Conservation (phyloP, 2,329 filamentous ascomycete genomes). For the Fusarium tuaranense region DNA sequence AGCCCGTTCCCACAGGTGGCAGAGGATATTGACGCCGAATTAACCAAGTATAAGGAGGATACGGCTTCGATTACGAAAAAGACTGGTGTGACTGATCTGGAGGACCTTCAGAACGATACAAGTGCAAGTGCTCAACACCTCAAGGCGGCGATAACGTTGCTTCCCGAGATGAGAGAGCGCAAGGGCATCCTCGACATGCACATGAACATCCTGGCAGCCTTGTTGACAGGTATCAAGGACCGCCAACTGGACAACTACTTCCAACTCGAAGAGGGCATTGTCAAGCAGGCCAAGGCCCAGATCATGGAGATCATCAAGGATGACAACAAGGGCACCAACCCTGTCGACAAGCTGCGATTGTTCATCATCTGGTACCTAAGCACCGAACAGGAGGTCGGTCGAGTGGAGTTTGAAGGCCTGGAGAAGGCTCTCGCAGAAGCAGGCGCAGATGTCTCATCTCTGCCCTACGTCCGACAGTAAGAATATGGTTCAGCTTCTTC, state of each 20-base stretch:
- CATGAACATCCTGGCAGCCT: constrained; percentile 94
- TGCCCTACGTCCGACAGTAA: constrained; percentile 89
- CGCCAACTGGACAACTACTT: constrained; percentile 96
- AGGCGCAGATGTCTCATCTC: constrained; percentile 79
- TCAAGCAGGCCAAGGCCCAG: constrained; percentile 90
- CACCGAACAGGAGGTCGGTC: constrained; percentile 87
- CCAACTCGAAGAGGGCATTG: constrained; percentile 91
- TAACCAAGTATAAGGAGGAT: constrained; percentile 95
- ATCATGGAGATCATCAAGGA: constrained; percentile 89
- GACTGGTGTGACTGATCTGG: constrained; percentile 90
- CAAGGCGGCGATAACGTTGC: constrained; percentile 92
- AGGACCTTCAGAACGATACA: constrained; percentile 91
- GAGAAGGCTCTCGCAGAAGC: constrained; percentile 83
- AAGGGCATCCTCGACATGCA: constrained; percentile 98
- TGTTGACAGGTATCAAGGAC: constrained; percentile 85
- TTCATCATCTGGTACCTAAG: constrained; percentile 99
- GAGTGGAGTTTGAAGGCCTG: constrained; percentile 86
- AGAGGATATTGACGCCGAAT: constrained; percentile 93
- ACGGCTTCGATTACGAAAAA: constrained; percentile 94
- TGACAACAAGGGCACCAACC: constrained; percentile 81
- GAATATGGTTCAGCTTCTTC: constrained; percentile 45
- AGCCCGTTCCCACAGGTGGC: constrained; percentile 95
- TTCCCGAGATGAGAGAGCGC: constrained; percentile 91
- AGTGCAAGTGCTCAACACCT: constrained; percentile 92
- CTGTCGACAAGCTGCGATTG: constrained; percentile 88